Percentiles rank a stretch among this genome's conserved stretches.
Conservation (phyloP, 2,329 filamentous ascomycete genomes). For the Trichothecium sympodiale region DNA sequence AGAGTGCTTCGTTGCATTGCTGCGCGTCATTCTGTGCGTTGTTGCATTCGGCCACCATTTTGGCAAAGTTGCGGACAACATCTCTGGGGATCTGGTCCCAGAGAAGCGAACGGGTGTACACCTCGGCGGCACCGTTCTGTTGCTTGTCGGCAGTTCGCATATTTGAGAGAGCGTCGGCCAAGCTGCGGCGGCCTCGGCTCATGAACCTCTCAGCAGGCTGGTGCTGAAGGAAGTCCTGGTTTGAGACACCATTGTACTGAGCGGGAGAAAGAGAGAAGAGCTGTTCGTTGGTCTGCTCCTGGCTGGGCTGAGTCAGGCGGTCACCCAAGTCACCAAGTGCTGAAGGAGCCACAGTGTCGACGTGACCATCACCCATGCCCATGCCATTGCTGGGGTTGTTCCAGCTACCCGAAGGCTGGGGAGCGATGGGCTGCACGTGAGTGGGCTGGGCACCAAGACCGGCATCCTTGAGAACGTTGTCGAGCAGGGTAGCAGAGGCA, state of each 20-base stretch:
- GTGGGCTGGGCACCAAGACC: slow-evolving; percentile 41
- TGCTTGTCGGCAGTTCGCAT: slow-evolving; percentile 59
- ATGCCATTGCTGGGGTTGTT: slow-evolving; percentile 27
- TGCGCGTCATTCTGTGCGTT: slow-evolving; percentile 29
- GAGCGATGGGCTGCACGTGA: slow-evolving; percentile 32
- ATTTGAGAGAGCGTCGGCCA: slow-evolving; percentile 68
- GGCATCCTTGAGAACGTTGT: slow-evolving; percentile 74
- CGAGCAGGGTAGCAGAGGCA: slow-evolving; percentile 65
- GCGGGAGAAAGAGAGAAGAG: slow-evolving; percentile 76
- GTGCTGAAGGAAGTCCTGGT: slow-evolving; percentile 54
- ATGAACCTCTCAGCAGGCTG: slow-evolving; percentile 34
- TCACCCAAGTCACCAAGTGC: slow-evolving; percentile 57
- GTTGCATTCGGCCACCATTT: slow-evolving; percentile 74
- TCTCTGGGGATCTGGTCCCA: slow-evolving; percentile 92
- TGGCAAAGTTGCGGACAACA: slow-evolving; percentile 84
- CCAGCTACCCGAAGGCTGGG: slow-evolving; percentile 43
- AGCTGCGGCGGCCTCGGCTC: slow-evolving; percentile 58
- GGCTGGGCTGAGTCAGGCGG: slow-evolving; percentile 60
- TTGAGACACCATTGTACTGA: slow-evolving; percentile 71
- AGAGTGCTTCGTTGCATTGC: slow-evolving; percentile 30
- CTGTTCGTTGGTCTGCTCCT: slow-evolving; percentile 80
- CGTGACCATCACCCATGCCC: slow-evolving; percentile 27
- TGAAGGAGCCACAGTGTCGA: slow-evolving; percentile 36
- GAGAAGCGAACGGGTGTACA: slow-evolving; percentile 84
- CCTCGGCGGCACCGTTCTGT: slow-evolving; percentile 63